phyloP scores from a whole-genome alignment of 768 basidiomycete species.

The Lyophyllum atratum region DNA sequence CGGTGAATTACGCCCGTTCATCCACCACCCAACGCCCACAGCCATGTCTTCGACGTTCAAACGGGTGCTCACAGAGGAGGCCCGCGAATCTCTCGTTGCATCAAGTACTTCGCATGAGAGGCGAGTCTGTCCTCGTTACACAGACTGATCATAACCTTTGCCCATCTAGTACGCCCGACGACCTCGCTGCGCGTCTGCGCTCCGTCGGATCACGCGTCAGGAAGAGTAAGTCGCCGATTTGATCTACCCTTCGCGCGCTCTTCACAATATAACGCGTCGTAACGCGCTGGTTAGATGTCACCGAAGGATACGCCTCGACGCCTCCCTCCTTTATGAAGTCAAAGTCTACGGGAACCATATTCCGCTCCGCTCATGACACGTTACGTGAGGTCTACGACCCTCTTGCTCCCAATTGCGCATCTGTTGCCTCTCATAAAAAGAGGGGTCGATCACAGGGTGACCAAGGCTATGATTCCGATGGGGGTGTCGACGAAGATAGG shows the following conservation, averaged over 20 bases:
- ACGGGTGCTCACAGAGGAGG: slow-evolving; percentile 29
- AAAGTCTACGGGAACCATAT: slow-evolving; percentile 42
- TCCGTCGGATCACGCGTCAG: slow-evolving; percentile 59
- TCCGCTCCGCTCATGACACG: slow-evolving; percentile 58
- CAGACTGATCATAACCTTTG: not conserved
- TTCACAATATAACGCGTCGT: slow-evolving; percentile 24
- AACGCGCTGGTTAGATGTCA: slow-evolving; percentile 48
- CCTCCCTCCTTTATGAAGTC: slow-evolving; percentile 42
- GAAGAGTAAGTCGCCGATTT: slow-evolving; percentile 48
- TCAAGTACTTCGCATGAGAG: slow-evolving; percentile 12
- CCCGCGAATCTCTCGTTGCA: slow-evolving; percentile 18
- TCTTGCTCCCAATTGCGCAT: slow-evolving; percentile 7
- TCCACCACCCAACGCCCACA: not conserved
- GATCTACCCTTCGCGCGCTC: not conserved
- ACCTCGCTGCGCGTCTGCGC: slow-evolving; percentile 55
- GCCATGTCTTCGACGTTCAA: slow-evolving; percentile 22
- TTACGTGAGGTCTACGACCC: slow-evolving; percentile 46
- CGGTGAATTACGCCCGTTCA: too few relatives aligned
- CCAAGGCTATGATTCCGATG: slow-evolving; percentile 25
- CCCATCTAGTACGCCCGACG: slow-evolving; percentile 41
- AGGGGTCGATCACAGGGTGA: slow-evolving; percentile 36
- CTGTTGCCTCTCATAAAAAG: slow-evolving; percentile 30
- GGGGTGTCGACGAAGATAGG: slow-evolving; percentile 24
- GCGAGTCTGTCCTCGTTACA: slow-evolving; percentile 8
- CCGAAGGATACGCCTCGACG: slow-evolving; percentile 54